Percentiles rank a stretch among this genome's conserved stretches.
Evolutionary conservation across 2,329 filamentous ascomycete genomes (phyloP).

Genomic region (Trichoderma atroviride): DNA sequence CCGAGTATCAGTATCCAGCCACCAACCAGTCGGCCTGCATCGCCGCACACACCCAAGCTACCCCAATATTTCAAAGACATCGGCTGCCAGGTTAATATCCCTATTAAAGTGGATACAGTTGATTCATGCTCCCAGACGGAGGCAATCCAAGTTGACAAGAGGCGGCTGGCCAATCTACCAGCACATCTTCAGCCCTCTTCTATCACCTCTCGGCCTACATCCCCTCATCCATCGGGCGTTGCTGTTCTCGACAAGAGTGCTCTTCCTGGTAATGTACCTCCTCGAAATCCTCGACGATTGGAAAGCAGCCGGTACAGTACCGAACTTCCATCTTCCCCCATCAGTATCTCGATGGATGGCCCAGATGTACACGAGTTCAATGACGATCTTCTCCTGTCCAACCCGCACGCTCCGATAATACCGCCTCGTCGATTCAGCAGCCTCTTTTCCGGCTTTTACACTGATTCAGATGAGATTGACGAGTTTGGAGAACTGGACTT

Average conservation of each 20-base stretch:
- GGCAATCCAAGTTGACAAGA: conserved; percentile 80
- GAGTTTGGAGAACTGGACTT: conserved; percentile 63
- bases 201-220: conserved; percentile 64
- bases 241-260: conserved; percentile 45
- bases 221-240: conserved; percentile 48
- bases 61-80: conserved; percentile 83
- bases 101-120: conserved; percentile 31
- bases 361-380: conserved; percentile 62
- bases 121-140: conserved; percentile 75
- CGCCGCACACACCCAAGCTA: conserved; percentile 72
- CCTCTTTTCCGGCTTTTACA: conserved; percentile 84
- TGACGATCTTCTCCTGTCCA: conserved; percentile 73
- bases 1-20: conserved; percentile 92
- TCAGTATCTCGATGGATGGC: conserved; percentile 44
- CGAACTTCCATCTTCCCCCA: conserved; percentile 56
- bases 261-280: conserved; percentile 57
- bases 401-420: conserved; percentile 61
- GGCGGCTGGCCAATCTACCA: conserved; percentile 73
- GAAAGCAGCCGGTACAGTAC: conserved; percentile 48
- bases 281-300: conserved; percentile 62
- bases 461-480: conserved; percentile 65
- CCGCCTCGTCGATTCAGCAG: conserved; percentile 78
- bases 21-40: conserved; percentile 79
- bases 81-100: conserved; percentile 71
- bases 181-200: conserved; percentile 77